These are phyloP conservation scores for Prosopis cineraria DNA, from an alignment of 306 rosid genomes.

Conservation along the genomic window DNA sequence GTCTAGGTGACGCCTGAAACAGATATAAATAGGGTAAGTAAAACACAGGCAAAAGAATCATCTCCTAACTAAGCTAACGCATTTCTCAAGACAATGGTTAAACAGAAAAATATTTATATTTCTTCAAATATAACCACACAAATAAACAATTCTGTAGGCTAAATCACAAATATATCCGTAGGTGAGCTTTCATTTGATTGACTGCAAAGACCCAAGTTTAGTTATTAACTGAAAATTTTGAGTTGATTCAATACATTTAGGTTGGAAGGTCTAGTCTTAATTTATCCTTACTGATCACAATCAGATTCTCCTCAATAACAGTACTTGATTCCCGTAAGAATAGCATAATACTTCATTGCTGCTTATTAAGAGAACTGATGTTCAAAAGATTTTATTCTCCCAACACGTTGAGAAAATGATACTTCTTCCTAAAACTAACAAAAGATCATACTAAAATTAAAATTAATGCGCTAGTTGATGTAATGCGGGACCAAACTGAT, in stretches of 20 bases:
- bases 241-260: background rate
- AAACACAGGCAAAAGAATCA: background rate
- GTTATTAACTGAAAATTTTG: background rate
- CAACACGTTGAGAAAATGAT: background rate
- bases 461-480: background rate
- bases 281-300: background rate
- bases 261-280: background rate
- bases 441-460: background rate
- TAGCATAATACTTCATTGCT: background rate
- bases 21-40: background rate
- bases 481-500: background rate
- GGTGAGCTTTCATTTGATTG: background rate
- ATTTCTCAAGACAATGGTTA: background rate
- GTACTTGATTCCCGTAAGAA: background rate
- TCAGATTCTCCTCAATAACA: background rate
- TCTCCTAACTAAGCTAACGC: background rate
- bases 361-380: background rate
- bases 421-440: background rate
- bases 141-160: background rate
- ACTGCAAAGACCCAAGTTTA: background rate
- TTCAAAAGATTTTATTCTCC: background rate
- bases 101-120: background rate
- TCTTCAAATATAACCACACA: background rate
- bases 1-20: slow-evolving; percentile 70
- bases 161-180: background rate